Evolutionary conservation across 768 basidiomycete species (phyloP), one percentile per base, ranked within the genome.

Genomic region (Lactarius sp.): DNA sequence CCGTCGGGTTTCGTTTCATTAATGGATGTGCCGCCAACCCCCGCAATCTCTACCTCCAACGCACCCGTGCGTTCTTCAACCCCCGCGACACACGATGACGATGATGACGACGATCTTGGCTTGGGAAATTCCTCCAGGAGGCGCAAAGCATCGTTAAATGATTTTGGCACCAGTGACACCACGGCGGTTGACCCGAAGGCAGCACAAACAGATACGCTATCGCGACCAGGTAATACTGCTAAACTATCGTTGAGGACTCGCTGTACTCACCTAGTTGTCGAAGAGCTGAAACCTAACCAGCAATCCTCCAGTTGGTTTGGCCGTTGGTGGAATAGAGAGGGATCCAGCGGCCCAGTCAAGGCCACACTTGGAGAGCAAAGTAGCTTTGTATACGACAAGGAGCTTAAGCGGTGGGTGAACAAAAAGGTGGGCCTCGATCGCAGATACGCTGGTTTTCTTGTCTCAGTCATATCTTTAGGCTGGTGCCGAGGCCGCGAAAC

Each of bases 391-490:
- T 99, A 91, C 72, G 97, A 99, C 72, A 87, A 90, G 70, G 94
- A 97, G n/a, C 81, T 88, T 64, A 94, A 95, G 73, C 84, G 89
- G 66, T 99, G 97, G 97, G 87, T 99, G 33, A 94, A 97, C 73
- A 95, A 90, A 75, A 94, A 89, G 78, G 94, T 92, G 64, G 73
- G 75, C 66, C 6, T 9, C 22, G 61, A 57, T 62, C 34, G 55
- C 51, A 20, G 9, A 52, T 46, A 27, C 41, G 37, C 27, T 6
- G 53, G 44, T 52, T 51, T 9, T 44, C 47, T 6, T 51, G 13
- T n/a, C 47, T 52, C 59, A 16, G 27, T 50, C 50, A 18, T 66
- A 22, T 13, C 51, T 8, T 20, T 50, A 92, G 90, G 82, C 75
- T 64, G 84, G 83, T 44, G 72, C 75, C 16, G 85, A 83, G 64